Evolutionary conservation across 176 grass and related monocot species (phyloP).

Genomic region (Musa beccarii): DNA sequence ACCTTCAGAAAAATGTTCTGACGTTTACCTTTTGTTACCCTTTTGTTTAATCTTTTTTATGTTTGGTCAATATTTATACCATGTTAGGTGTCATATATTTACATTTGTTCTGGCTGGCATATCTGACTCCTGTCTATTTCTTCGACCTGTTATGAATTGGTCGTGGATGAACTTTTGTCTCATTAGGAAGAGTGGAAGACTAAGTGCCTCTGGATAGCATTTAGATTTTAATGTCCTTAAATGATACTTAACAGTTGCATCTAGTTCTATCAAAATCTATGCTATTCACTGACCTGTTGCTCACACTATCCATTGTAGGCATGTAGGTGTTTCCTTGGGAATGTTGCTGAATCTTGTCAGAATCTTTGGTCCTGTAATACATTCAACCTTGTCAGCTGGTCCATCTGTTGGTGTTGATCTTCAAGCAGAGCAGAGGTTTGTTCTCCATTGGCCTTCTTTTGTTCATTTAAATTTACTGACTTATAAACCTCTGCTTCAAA

Average conservation of each 20-base stretch:
- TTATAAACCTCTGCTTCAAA: background rate
- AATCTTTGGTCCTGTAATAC: slow-evolving; percentile 71
- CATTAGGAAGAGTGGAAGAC: no score
- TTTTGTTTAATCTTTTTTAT: no score
- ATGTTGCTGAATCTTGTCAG: slow-evolving; percentile 83
- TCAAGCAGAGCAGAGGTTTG: slow-evolving; percentile 91
- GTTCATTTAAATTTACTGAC: background rate
- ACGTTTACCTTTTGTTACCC: no score
- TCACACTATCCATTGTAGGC: slow-evolving; percentile 28
- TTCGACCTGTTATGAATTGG: background rate
- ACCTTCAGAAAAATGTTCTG: no score
- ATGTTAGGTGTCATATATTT: no score
- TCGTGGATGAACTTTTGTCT: no score
- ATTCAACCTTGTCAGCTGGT: slow-evolving; percentile 66
- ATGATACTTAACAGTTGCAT: background rate
- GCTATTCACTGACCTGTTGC: background rate
- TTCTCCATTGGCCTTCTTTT: background rate
- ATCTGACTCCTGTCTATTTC: background rate
- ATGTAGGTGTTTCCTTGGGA: slow-evolving; percentile 57
- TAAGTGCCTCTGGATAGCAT: no score
- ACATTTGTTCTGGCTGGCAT: background rate
- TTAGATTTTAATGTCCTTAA: background rate
- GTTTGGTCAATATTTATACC: no score
- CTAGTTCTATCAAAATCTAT: background rate
- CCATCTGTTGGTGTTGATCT: slow-evolving; percentile 88